phyloP scores from a whole-genome alignment of 1,284 basidiomycete species.

The Tylopilus orsonianus region DNA sequence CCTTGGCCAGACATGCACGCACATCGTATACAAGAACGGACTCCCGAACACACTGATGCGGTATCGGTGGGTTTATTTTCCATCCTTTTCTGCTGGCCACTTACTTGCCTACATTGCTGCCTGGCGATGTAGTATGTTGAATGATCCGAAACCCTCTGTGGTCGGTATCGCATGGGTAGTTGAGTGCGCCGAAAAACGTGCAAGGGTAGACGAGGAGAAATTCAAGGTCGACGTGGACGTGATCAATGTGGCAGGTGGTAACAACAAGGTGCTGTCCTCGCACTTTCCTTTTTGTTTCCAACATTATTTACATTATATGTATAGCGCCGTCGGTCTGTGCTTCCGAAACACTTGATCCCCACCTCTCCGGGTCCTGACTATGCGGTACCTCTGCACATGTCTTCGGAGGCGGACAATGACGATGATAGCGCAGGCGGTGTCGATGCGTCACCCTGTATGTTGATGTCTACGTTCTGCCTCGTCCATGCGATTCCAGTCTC shows the following conservation, averaged over 20 bases:
- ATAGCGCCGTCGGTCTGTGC: conserved; percentile 63
- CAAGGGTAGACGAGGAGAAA: conserved; percentile 62
- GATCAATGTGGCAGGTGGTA: conserved; percentile 62
- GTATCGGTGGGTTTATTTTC: conserved; percentile 52
- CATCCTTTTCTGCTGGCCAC: neutral
- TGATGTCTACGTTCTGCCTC: neutral
- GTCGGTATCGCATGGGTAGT: conserved; percentile 94
- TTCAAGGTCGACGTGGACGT: conserved; percentile 71
- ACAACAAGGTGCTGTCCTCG: conserved; percentile 58
- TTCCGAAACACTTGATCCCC: conserved; percentile 56
- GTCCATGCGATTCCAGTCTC: conserved; percentile 1
- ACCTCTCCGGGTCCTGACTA: conserved; percentile 30
- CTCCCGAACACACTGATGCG: conserved; percentile 73
- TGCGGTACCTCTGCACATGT: conserved; percentile 15
- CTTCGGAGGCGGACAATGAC: conserved; percentile 34
- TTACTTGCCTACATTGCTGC: neutral
- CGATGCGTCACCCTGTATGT: conserved; percentile 48
- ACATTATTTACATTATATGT: neutral
- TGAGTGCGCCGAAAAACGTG: conserved; percentile 73
- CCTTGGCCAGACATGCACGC: conserved; percentile 80
- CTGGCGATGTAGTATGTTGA: conserved; percentile 43
- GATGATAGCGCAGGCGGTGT: conserved; percentile 34
- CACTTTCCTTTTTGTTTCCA: conserved; percentile 5
- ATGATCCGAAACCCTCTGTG: conserved; percentile 71
- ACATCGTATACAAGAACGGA: conserved; percentile 91